phyloP scores from a whole-genome alignment of 371 early-diverging fungal genomes.

The Actinomucor elegans region DNA sequence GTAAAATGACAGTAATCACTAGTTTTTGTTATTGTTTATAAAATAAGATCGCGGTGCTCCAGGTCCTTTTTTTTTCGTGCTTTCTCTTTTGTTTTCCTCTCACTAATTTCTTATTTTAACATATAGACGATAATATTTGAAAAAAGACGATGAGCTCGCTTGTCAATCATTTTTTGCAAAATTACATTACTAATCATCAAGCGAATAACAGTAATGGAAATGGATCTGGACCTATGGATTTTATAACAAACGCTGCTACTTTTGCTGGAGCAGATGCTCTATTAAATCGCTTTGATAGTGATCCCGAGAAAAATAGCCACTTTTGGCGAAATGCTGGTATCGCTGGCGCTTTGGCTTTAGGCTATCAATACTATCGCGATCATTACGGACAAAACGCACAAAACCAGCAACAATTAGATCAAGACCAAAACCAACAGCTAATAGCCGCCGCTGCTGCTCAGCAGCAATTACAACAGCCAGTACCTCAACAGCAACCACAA shows the following conservation, averaged over 20 bases:
- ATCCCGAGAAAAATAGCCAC: constrained; percentile 13
- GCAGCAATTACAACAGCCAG: not conserved
- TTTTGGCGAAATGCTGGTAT: constrained; percentile 24
- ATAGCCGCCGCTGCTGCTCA: not conserved
- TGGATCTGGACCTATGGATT: constrained; percentile 16
- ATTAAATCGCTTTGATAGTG: constrained; percentile 15
- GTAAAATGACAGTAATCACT: too few species aligned
- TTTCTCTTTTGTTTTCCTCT: too few species aligned
- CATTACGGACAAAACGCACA: constrained; percentile 9
- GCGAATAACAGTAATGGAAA: not conserved
- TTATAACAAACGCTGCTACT: constrained; percentile 15
- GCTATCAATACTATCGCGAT: constrained; percentile 19
- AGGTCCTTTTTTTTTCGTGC: too few species aligned
- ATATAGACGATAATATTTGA: too few species aligned
- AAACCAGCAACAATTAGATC: constrained; percentile 8
- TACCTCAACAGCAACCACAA: not conserved
- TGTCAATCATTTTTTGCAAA: constrained; percentile 11
- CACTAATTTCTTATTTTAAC: too few species aligned
- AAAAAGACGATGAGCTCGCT: constrained; percentile 1
- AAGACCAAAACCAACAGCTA: constrained; percentile 2
- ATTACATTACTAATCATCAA: constrained; percentile 9
- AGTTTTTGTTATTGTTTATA: too few species aligned
- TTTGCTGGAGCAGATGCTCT: constrained; percentile 21
- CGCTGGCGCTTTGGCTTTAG: constrained; percentile 24
- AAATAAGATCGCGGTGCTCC: too few species aligned